Evolutionary conservation across 176 grass and related monocot genomes (phyloP).

Genomic region (Oryza glaberrima): DNA sequence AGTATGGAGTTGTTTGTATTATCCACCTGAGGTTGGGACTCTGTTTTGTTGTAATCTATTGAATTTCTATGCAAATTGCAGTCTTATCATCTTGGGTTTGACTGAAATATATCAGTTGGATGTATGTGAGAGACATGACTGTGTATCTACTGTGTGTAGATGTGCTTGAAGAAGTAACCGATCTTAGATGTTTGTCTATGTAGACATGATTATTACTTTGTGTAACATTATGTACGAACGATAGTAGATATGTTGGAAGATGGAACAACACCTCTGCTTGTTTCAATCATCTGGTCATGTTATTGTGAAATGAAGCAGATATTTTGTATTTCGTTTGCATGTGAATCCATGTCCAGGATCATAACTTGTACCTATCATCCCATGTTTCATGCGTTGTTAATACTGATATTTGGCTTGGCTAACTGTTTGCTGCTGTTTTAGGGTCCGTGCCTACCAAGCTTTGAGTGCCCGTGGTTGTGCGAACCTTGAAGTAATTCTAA

Average conservation of each 20-base stretch:
- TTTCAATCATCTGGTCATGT: neutral
- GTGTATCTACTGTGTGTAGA: neutral
- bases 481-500: constrained; percentile 31
- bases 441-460: constrained; percentile 36
- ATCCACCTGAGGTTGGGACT: neutral
- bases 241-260: neutral
- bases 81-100: neutral
- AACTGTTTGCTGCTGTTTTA: constrained; percentile 30
- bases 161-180: neutral
- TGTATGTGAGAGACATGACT: neutral
- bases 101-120: neutral
- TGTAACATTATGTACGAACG: neutral
- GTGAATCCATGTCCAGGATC: constrained; percentile 1
- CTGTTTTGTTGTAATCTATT: neutral
- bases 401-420: neutral
- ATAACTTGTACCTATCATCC: neutral
- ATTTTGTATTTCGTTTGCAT: neutral
- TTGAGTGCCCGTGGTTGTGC: constrained; percentile 16
- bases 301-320: neutral
- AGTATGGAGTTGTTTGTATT: neutral
- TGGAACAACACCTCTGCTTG: neutral
- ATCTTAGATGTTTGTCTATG: neutral
- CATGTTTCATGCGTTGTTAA: neutral
- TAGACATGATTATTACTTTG: neutral
- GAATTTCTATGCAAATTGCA: neutral